Percentiles rank a stretch among this genome's conserved stretches.
phyloP scores from a whole-genome alignment of 192 early-diverging fungal species.

The Chytriomyces sp. region DNA sequence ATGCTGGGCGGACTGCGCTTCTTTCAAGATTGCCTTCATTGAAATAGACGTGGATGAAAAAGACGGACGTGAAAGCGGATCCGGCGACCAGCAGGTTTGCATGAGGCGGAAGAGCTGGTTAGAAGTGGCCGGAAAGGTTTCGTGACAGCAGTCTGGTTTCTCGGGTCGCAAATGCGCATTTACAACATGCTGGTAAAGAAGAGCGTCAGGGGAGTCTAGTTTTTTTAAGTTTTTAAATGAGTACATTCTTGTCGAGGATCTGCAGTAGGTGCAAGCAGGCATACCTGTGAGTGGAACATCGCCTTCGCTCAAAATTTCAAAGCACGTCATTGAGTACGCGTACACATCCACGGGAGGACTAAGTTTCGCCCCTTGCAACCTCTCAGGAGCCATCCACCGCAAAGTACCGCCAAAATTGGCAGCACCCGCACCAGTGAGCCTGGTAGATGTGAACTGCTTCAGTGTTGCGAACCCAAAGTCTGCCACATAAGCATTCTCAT shows the following conservation, averaged over 20 bases:
- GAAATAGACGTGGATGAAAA: slow-evolving; percentile 3
- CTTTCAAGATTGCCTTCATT: slow-evolving; percentile 13
- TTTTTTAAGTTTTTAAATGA: too few relatives aligned
- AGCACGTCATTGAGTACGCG: slow-evolving; percentile 41
- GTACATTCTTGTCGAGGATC: too few relatives aligned
- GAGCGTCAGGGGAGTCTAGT: slow-evolving; percentile 24
- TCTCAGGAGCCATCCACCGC: slow-evolving; percentile 44
- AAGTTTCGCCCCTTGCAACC: slow-evolving; percentile 29
- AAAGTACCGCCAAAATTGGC: slow-evolving; percentile 31
- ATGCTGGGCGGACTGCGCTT: background rate
- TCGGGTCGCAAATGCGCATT: slow-evolving; percentile 20
- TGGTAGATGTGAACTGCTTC: slow-evolving; percentile 34
- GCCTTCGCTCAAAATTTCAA: slow-evolving; percentile 34
- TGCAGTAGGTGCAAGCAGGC: too few relatives aligned
- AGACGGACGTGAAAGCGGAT: slow-evolving; percentile 24
- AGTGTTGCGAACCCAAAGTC: slow-evolving; percentile 38
- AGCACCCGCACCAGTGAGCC: background rate
- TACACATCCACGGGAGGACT: slow-evolving; percentile 26
- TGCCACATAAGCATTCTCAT: slow-evolving; percentile 11
- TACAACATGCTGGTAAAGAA: slow-evolving; percentile 35
- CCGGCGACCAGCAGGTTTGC: slow-evolving; percentile 22
- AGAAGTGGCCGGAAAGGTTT: background rate
- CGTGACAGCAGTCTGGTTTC: slow-evolving; percentile 1
- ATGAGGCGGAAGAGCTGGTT: slow-evolving; percentile 15
- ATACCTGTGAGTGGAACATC: slow-evolving; percentile 25